Percentiles rank a stretch among this genome's conserved stretches.
Evolutionary conservation across 208 protist species (phyloP).

Genomic region (Crithidia brevicula): DNA sequence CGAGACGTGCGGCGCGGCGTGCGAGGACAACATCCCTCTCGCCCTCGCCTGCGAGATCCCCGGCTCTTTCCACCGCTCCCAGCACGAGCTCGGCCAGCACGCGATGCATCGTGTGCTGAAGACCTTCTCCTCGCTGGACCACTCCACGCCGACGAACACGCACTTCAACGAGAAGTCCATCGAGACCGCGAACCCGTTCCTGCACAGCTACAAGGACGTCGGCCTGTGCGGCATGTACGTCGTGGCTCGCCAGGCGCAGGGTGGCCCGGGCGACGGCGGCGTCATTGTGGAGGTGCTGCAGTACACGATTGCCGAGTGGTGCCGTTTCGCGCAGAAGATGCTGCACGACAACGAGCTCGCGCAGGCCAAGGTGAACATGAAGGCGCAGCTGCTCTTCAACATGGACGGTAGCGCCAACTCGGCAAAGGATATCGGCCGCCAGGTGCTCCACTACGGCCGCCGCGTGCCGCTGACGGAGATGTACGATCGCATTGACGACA

Average conservation of each 20-base stretch:
- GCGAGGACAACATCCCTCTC: constrained; percentile 86
- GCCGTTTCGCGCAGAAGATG: constrained; percentile 85
- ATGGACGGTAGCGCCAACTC: constrained; percentile 90
- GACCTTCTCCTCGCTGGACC: constrained; percentile 88
- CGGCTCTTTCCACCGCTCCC: constrained; percentile 86
- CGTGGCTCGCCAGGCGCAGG: constrained; percentile 64
- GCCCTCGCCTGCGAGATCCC: constrained; percentile 87
- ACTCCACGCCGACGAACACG: constrained; percentile 88
- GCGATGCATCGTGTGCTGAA: constrained; percentile 89
- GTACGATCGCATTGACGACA: constrained; percentile 92
- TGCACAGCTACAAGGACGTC: constrained; percentile 88
- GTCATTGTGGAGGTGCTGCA: constrained; percentile 88
- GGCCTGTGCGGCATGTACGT: constrained; percentile 91
- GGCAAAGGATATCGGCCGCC: constrained; percentile 84
- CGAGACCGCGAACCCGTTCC: constrained; percentile 87
- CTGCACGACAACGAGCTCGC: constrained; percentile 85
- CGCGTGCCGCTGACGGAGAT: constrained; percentile 89
- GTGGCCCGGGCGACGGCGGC: constrained; percentile 62
- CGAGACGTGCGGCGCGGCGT: constrained; percentile 86
- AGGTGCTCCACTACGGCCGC: constrained; percentile 86
- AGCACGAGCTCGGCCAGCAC: constrained; percentile 89
- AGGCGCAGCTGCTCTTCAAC: constrained; percentile 90
- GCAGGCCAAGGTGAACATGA: constrained; percentile 90
- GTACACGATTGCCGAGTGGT: constrained; percentile 90
- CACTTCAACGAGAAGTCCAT: constrained; percentile 91